A percentile compares a stretch with the other conserved stretches of the same genome.
These are phyloP conservation scores for Leishmania major DNA, from an alignment of 208 protist species.

Conservation along the genomic window DNA sequence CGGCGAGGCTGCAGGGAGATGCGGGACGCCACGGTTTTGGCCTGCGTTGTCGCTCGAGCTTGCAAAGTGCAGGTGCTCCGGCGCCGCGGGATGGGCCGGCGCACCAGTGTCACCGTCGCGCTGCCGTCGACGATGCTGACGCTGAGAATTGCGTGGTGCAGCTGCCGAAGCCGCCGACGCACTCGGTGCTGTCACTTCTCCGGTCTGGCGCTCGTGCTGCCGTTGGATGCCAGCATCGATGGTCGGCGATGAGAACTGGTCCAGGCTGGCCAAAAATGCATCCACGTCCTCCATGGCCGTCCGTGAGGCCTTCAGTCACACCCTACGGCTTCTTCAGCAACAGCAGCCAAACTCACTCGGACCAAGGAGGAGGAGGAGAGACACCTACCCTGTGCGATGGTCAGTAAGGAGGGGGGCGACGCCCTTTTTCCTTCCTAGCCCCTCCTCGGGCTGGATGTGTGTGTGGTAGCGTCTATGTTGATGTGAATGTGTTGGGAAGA, in stretches of 20 bases:
- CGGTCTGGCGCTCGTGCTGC: conserved; percentile 8
- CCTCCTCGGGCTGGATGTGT: background rate
- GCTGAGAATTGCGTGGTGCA: background rate
- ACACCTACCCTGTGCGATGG: background rate
- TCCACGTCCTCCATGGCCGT: conserved; percentile 55
- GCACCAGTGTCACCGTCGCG: background rate
- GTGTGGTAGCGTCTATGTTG: background rate
- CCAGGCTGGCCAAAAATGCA: conserved; percentile 56
- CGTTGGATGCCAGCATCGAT: conserved; percentile 42
- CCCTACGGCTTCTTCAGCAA: background rate
- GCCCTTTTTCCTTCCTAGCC: background rate
- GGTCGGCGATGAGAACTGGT: conserved; percentile 42
- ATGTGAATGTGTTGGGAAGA: background rate
- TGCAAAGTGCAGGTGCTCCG: background rate
- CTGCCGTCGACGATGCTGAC: conserved; percentile 5
- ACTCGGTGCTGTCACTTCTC: background rate
- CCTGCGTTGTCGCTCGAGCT: background rate
- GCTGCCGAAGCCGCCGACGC: background rate
- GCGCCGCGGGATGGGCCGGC: background rate
- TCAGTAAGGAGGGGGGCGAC: background rate
- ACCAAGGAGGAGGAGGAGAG: background rate
- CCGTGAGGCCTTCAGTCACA: background rate
- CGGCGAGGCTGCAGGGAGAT: background rate
- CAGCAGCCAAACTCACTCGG: background rate
- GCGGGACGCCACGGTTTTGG: background rate